Percentiles rank a stretch among this genome's conserved stretches.
Evolutionary conservation across 2,329 filamentous ascomycete genomes (phyloP).

Genomic region (Cytospora piceicola): DNA sequence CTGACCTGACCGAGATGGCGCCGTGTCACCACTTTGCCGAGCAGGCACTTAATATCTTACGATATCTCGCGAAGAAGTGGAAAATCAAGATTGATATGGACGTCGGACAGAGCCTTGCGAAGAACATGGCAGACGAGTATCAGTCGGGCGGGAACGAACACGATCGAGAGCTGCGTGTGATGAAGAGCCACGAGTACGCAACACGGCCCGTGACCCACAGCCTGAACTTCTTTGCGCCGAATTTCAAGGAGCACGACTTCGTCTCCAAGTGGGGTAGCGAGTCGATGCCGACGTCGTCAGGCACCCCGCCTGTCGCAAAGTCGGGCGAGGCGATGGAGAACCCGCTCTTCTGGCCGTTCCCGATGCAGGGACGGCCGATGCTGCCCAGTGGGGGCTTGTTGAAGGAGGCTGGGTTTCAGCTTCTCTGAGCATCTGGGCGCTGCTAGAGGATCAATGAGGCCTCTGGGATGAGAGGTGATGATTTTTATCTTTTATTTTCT

Average conservation of each 20-base stretch:
- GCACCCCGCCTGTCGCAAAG: conserved; percentile 31
- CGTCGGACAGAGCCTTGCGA: conserved; percentile 26
- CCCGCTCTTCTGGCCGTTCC: conserved; percentile 64
- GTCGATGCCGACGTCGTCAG: conserved; percentile 8
- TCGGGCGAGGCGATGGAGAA: conserved; percentile 51
- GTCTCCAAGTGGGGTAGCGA: conserved; percentile 50
- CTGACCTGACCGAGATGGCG: conserved; percentile 63
- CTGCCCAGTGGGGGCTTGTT: conserved; percentile 52
- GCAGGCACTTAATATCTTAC: conserved; percentile 63
- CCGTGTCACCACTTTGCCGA: conserved; percentile 64
- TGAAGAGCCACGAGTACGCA: conserved; percentile 44
- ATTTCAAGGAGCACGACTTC: conserved; percentile 53
- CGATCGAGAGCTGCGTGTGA: conserved; percentile 17
- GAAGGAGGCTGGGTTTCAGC: conserved; percentile 56
- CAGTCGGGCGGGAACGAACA: neutral
- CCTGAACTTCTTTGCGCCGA: conserved; percentile 61
- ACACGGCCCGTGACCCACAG: conserved; percentile 55
- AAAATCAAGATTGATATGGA: conserved; percentile 56
- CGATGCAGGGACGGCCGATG: conserved; percentile 62
- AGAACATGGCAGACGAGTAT: conserved; percentile 8
- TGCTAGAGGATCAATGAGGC: neutral
- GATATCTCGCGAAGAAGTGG: conserved; percentile 63
- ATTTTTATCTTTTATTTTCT: neutral
- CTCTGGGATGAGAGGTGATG: neutral
- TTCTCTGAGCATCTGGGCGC: conserved; percentile 38